Evolutionary conservation across 2,329 filamentous ascomycete species (phyloP).

Genomic region (Botrytis sinoallii): DNA sequence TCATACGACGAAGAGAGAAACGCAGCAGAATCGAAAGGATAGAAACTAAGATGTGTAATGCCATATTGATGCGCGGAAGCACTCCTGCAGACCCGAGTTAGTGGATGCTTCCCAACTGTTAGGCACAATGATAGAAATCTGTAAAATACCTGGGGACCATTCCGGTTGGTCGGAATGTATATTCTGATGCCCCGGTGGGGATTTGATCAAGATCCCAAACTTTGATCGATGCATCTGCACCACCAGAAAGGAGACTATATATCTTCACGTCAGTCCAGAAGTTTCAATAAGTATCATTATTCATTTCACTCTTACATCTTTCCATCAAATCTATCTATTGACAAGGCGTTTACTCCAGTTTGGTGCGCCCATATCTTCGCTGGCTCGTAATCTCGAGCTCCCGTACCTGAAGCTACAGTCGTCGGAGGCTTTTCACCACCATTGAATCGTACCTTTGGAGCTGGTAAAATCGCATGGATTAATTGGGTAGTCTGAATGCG

Average conservation of each 20-base stretch:
- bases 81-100: conserved; percentile 18
- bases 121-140: conserved; percentile 5
- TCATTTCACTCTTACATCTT: conserved; percentile 53
- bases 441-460: conserved; percentile 67
- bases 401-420: background rate
- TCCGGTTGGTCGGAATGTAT: conserved; percentile 54
- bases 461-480: conserved; percentile 65
- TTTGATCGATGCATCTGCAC: conserved; percentile 78
- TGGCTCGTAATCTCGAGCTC: conserved; percentile 8
- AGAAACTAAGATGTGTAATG: conserved; percentile 74
- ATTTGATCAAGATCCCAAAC: conserved; percentile 80
- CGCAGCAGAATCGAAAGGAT: conserved; percentile 71
- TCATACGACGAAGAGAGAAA: conserved; percentile 79
- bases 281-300: background rate
- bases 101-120: conserved; percentile 6
- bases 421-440: conserved; percentile 47
- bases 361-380: conserved; percentile 60
- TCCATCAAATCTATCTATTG: conserved; percentile 75
- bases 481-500: conserved; percentile 63
- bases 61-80: conserved; percentile 59
- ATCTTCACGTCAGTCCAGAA: background rate
- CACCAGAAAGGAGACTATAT: conserved; percentile 73
- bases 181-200: conserved; percentile 38
- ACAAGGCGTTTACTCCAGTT: conserved; percentile 74
- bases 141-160: conserved; percentile 44